Evolutionary conservation across 805 yeast genomes (phyloP), one percentile per base, ranked within the genome.

Genomic region (Saccharomycopsis amapae): DNA sequence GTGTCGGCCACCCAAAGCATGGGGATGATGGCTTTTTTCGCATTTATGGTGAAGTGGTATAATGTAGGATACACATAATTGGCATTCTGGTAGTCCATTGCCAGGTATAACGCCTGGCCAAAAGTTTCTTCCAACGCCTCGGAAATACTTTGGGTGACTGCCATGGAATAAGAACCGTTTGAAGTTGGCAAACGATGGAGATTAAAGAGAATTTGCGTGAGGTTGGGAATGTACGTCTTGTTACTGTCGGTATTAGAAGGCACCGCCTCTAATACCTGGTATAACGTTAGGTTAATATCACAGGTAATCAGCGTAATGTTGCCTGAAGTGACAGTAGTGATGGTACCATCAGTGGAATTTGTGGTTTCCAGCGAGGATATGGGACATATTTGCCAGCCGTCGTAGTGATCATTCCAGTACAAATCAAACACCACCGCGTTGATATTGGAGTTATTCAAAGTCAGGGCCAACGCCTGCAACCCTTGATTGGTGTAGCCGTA

Each of bases 341-440:
- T 31, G 6, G 9, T 7, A 31, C 15, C 15, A 31, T 31, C 17
- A n/a, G 35, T 5, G 15, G 35, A n/a, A 7, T 13, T 18, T 5
- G 10, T 13, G 17, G 35, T 13, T 31, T 7, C 17, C 10, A 13
- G 10, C 10, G 30, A 7, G 12, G 12, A 26, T 26, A 25, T 9
- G 1, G 82, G 82, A 52, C 82, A 77, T 19, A 76, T 58, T 56
- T 75, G 80, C 81, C 80, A 76, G 37, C 46, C 52, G 9, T 51
- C 39, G 5, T 62, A 58, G 7, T 28, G 10, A n/a, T 15, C 62
- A 56, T 73, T 73, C 75, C 75, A 77, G 57, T 70, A 76, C n/a
- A 76, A 54, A 54, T 78, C 79, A 5, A 75, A 33, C 50, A 63
- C 56, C 17, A 46, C 70, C 40, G 3, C 62, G 54, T 20, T 57